phyloP scores from a whole-genome alignment of 768 basidiomycete species.

The Pholiota conissans region DNA sequence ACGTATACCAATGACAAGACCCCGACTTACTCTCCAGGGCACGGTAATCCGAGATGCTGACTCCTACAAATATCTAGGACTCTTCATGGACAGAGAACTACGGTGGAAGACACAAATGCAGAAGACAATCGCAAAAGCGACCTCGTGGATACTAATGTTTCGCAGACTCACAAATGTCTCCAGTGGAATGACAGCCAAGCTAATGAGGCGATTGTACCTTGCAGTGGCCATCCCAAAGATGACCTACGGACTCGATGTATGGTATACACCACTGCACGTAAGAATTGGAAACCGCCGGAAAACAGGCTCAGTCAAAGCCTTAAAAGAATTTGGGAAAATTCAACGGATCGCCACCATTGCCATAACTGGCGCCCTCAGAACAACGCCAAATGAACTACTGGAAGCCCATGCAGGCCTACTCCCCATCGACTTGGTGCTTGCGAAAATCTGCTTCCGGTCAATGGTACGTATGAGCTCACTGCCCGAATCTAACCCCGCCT shows the following conservation, averaged over 20 bases:
- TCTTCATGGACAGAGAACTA: slow-evolving; percentile 9
- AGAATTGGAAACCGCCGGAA: not conserved
- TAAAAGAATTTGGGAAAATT: not conserved
- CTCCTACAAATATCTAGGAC: slow-evolving; percentile 12
- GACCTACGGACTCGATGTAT: slow-evolving; percentile 14
- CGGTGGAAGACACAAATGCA: slow-evolving; percentile 7
- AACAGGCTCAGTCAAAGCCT: not conserved
- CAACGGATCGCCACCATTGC: slow-evolving; percentile 11
- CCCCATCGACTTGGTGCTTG: slow-evolving; percentile 8
- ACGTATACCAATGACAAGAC: not conserved
- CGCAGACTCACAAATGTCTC: slow-evolving; percentile 2
- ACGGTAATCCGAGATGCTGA: too few relatives aligned
- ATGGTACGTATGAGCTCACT: slow-evolving; percentile 5
- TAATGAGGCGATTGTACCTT: slow-evolving; percentile 13
- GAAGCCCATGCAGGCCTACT: slow-evolving; percentile 11
- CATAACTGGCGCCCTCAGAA: slow-evolving; percentile 8
- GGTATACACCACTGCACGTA: slow-evolving; percentile 13
- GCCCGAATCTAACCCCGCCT: slow-evolving; percentile 1
- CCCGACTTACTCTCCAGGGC: too few relatives aligned
- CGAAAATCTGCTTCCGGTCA: slow-evolving; percentile 7
- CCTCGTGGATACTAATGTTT: not conserved
- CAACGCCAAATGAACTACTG: slow-evolving; percentile 6
- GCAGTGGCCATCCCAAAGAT: slow-evolving; percentile 11
- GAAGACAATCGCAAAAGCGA: slow-evolving; percentile 9
- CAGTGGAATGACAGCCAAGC: slow-evolving; percentile 1